Evolutionary conservation across 73 alveolate genomes (phyloP).

Genomic region (Uronychia setigera): DNA sequence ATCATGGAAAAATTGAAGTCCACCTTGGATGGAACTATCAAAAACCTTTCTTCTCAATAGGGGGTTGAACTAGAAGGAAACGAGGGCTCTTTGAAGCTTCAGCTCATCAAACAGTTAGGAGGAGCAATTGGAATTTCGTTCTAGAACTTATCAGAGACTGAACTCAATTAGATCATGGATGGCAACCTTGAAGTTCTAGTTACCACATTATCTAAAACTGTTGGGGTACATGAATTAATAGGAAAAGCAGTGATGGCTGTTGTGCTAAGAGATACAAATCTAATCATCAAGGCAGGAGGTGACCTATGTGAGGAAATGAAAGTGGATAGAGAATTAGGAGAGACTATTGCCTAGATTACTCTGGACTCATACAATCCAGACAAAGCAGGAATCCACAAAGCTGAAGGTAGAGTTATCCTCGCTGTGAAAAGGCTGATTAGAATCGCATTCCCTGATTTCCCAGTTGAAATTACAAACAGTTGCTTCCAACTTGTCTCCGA

Average conservation of each 20-base stretch:
- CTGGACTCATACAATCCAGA: constrained; percentile 15
- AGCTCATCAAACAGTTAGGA: background rate
- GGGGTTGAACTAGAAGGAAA: background rate
- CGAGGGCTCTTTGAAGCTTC: background rate
- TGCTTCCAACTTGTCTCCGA: constrained; percentile 7
- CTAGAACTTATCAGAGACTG: background rate
- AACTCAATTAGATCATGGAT: background rate
- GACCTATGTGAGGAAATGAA: constrained; percentile 1
- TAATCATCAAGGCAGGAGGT: background rate
- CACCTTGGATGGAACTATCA: background rate
- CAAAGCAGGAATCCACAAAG: background rate
- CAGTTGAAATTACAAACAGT: background rate
- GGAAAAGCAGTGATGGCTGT: constrained; percentile 8
- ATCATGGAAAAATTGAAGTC: background rate
- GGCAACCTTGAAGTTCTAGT: constrained; percentile 3
- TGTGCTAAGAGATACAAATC: background rate
- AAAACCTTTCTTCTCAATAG: background rate
- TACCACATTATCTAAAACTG: background rate
- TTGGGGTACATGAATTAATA: constrained; percentile 9
- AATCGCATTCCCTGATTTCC: constrained; percentile 10
- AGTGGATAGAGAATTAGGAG: background rate
- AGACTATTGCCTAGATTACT: constrained; percentile 15
- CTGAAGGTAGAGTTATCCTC: background rate
- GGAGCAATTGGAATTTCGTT: background rate
- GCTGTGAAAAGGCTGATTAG: constrained; percentile 10